These are phyloP conservation scores for Geosiphon pyriformis DNA, from an alignment of 192 early-diverging fungal genomes.

Conservation along the genomic window DNA sequence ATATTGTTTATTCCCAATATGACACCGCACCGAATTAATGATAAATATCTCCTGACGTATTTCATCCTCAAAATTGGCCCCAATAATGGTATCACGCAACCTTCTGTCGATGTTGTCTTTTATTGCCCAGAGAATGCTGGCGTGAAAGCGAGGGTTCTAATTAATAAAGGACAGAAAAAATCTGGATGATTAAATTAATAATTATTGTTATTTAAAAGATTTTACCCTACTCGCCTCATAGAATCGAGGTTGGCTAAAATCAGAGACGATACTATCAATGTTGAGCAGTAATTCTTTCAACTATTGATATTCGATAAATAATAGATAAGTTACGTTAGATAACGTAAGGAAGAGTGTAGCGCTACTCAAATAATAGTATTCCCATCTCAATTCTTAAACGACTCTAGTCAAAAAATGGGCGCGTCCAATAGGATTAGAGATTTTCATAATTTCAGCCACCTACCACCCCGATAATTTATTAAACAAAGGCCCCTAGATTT, in stretches of 20 bases:
- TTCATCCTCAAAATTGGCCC: not conserved
- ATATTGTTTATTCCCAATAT: conserved; percentile 29
- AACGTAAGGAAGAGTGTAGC: not conserved
- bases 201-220: not conserved
- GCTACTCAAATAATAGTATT: too few relatives aligned
- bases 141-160: conserved; percentile 19
- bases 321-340: not conserved
- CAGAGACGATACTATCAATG: conserved; percentile 4
- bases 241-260: conserved; percentile 11
- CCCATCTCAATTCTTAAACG: too few relatives aligned
- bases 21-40: conserved; percentile 6
- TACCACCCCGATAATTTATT: too few relatives aligned
- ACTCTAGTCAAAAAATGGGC: too few relatives aligned
- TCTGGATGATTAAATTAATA: not conserved
- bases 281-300: conserved; percentile 3
- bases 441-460: too few relatives aligned
- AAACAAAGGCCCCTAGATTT: too few relatives aligned
- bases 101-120: not conserved
- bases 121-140: conserved; percentile 16
- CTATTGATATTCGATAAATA: not conserved
- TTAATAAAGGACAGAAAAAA: not conserved
- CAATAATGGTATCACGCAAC: conserved; percentile 8
- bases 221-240: conserved; percentile 6
- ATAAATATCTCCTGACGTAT: conserved; percentile 12
- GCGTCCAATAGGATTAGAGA: too few relatives aligned